Conservation (phyloP, 441 rosid genomes). For the Populus hybrid region DNA sequence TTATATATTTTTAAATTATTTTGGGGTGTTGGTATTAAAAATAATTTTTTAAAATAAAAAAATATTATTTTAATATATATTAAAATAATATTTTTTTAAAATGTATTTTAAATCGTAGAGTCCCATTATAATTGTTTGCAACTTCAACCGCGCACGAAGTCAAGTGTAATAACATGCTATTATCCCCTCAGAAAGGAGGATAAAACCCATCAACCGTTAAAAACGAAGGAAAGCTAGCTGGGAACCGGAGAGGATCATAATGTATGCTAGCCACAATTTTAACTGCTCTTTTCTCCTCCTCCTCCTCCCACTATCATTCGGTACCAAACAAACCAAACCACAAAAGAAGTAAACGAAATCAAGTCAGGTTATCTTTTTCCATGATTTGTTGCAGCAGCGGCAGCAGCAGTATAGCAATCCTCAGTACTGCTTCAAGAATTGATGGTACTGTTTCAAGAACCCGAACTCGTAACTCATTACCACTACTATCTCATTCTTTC, state of each 20-base stretch:
- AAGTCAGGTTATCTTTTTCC: background rate
- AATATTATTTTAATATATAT: too few species aligned
- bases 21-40: too few species aligned
- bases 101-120: too few species aligned
- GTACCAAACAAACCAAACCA: background rate
- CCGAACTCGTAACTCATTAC: background rate
- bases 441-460: background rate
- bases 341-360: background rate
- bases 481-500: background rate
- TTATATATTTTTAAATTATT: too few species aligned
- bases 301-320: background rate
- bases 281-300: background rate
- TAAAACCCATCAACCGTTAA: background rate
- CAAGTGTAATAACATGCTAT: too few species aligned
- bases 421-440: background rate
- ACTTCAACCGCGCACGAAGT: too few species aligned
- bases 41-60: too few species aligned
- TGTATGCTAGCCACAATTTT: background rate
- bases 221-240: background rate
- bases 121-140: too few species aligned
- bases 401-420: background rate
- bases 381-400: constrained; percentile 2
- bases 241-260: background rate
- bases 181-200: background rate
- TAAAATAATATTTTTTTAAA: too few species aligned